Conservation (phyloP, 2,329 filamentous ascomycete species). For the Penicillium sp. region DNA sequence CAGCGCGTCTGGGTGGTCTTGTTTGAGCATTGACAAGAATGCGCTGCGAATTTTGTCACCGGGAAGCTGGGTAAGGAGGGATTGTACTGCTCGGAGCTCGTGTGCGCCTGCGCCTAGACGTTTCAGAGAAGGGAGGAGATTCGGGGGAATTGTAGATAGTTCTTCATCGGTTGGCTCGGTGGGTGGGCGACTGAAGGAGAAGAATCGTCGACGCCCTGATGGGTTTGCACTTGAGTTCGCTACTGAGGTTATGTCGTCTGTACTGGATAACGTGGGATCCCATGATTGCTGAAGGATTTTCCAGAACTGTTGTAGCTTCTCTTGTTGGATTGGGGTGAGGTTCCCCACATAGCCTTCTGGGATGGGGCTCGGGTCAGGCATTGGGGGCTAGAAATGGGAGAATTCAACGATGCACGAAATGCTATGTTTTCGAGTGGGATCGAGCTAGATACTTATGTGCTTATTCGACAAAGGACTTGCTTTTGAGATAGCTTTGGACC, state of each 20-base stretch:
- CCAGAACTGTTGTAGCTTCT: conserved; percentile 18
- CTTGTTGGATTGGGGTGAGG: conserved; percentile 13
- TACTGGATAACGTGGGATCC: conserved; percentile 6
- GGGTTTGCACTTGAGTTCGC: not conserved
- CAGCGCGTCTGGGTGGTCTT: conserved; percentile 41
- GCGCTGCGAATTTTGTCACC: conserved; percentile 14
- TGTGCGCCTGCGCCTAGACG: conserved; percentile 5
- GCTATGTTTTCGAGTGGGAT: not conserved
- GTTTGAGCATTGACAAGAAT: conserved; percentile 26
- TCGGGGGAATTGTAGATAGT: conserved; percentile 11
- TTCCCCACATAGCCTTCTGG: conserved; percentile 15
- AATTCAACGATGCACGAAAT: not conserved
- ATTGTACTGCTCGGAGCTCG: conserved; percentile 20
- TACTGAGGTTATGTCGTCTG: not conserved
- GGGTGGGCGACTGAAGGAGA: conserved; percentile 15
- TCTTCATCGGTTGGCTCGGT: conserved; percentile 4
- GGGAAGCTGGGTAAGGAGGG: conserved; percentile 25
- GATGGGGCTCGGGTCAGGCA: not conserved
- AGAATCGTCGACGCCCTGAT: conserved; percentile 12
- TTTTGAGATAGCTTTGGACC: not conserved
- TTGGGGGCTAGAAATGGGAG: not conserved
- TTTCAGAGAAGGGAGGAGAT: conserved; percentile 13
- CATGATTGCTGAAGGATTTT: conserved; percentile 19
- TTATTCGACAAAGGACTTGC: not conserved
- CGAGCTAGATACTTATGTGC: not conserved